Evolutionary conservation across 192 early-diverging fungal genomes (phyloP).

Genomic region (Jimgerdemannia lactiflua): DNA sequence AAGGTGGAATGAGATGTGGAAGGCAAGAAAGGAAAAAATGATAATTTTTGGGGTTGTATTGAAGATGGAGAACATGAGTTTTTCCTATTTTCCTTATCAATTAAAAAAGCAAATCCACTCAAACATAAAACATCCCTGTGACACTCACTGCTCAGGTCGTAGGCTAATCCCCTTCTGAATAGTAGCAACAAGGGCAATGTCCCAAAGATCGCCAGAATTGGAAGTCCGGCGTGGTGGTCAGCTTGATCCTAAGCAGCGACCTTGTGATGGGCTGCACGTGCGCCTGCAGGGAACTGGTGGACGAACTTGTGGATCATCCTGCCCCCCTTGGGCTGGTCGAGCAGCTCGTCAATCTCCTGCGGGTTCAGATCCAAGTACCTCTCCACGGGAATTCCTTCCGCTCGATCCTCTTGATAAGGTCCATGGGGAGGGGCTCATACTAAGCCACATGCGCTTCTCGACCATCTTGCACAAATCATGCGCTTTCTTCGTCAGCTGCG

Average conservation of each 20-base stretch:
- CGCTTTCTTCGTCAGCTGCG: slow-evolving; percentile 82
- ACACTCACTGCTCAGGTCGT: no score
- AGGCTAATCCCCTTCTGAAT: no score
- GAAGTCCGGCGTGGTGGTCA: slow-evolving; percentile 94
- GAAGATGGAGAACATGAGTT: no score
- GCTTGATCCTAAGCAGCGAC: slow-evolving; percentile 84
- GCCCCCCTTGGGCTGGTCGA: slow-evolving; percentile 83
- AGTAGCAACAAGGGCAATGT: no score
- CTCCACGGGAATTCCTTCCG: slow-evolving; percentile 93
- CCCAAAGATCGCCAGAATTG: no score
- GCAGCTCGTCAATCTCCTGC: slow-evolving; percentile 92
- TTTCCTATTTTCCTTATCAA: no score
- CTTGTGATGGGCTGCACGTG: slow-evolving; percentile 94
- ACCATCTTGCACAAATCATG: slow-evolving; percentile 98
- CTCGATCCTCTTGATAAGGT: slow-evolving; percentile 86
- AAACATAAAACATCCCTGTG: no score
- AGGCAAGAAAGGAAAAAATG: no score
- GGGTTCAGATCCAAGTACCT: slow-evolving; percentile 90
- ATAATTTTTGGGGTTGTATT: no score
- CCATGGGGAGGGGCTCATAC: slow-evolving; percentile 89
- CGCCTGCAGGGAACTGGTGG: slow-evolving; percentile 92
- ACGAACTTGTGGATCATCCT: slow-evolving; percentile 86
- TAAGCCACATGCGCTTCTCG: slow-evolving; percentile 91
- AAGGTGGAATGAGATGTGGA: no score
- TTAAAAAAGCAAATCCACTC: no score